Evolutionary conservation across 2,329 filamentous ascomycete genomes (phyloP), one percentile per base, ranked within the genome.

Genomic region (Cytospora paraplurivora): DNA sequence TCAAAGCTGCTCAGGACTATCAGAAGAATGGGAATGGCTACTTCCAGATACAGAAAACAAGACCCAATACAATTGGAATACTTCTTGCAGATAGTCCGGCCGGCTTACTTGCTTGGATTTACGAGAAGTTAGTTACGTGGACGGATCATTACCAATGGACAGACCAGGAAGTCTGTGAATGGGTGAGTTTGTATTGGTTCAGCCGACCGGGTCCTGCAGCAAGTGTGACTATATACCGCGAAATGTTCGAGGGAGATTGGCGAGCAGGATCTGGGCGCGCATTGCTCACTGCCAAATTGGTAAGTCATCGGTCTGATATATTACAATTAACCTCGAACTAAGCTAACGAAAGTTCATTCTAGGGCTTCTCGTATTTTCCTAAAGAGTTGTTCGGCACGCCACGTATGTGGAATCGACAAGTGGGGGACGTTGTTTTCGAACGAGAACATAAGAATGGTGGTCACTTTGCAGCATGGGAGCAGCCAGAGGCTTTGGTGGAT

Each of bases 41-140:
- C 27, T 34, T 58, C 5, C 38, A 58, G 5, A 50, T 50, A 3
- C 49, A 49, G 56, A 58, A 47, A 12, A 59, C 44, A 1, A 88
- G 88, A 63, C 91, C 91, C 0, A 85, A 91, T 56, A 94, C 91
- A 0, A 71, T 93, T 0, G 88, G 87, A 0, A 91, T 90, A 69
- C 85, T 81, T 0, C 78, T 93, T 2, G 80, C 84, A 0, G 90
- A 93, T 71, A 88, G 83, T 7, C 91, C 91, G 0, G 83, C 91
- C 0, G 89, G 83, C 0, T 76, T 92, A 1, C 78, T 94, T 1
- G 85, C 89, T 0, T 95, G 91, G 91, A 87, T 94, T 35, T 90
- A 90, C 68, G 91, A 94, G 75, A 94, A 94, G 72, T 76, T 94
- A 41, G 84, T 88, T 68, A 87, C 90, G 68, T 94, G 90, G 91